These are phyloP conservation scores for Cystobasidium sp. DNA, from an alignment of 1,284 basidiomycete genomes.

Conservation along the genomic window DNA sequence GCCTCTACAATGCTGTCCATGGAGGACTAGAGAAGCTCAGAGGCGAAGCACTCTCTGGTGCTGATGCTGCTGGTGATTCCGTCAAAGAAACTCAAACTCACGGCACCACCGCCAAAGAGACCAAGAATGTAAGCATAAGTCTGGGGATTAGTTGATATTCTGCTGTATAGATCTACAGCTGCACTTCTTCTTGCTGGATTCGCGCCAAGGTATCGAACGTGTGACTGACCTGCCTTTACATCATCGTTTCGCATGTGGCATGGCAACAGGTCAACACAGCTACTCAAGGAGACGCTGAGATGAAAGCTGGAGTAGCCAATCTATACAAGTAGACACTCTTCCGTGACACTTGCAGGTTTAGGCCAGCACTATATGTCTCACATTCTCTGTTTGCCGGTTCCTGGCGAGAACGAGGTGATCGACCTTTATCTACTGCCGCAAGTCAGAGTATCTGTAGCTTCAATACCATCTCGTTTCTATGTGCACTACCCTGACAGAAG, in stretches of 20 bases:
- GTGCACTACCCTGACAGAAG: no score
- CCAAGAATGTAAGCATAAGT: constrained; percentile 11
- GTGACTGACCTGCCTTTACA: neutral
- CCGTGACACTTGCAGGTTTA: neutral
- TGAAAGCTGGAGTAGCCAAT: constrained; percentile 2
- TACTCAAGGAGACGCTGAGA: constrained; percentile 1
- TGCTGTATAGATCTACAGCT: neutral
- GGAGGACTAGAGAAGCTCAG: constrained; percentile 36
- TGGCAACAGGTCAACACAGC: constrained; percentile 13
- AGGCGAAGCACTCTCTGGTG: constrained; percentile 30
- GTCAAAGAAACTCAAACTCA: constrained; percentile 7
- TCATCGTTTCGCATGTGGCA: neutral
- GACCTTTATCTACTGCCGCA: no score
- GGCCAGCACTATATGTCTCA: neutral
- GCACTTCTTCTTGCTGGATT: neutral
- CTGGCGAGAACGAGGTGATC: no score
- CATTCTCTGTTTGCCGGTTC: neutral
- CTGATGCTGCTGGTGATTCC: constrained; percentile 28
- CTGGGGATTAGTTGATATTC: neutral
- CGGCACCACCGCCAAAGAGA: constrained; percentile 8
- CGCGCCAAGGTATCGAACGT: no score
- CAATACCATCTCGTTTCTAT: no score
- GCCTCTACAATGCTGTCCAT: constrained; percentile 23
- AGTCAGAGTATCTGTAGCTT: no score
- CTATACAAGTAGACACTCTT: neutral